These are phyloP conservation scores for Myxozyma monticola DNA, from an alignment of 805 yeast genomes.

Conservation along the genomic window DNA sequence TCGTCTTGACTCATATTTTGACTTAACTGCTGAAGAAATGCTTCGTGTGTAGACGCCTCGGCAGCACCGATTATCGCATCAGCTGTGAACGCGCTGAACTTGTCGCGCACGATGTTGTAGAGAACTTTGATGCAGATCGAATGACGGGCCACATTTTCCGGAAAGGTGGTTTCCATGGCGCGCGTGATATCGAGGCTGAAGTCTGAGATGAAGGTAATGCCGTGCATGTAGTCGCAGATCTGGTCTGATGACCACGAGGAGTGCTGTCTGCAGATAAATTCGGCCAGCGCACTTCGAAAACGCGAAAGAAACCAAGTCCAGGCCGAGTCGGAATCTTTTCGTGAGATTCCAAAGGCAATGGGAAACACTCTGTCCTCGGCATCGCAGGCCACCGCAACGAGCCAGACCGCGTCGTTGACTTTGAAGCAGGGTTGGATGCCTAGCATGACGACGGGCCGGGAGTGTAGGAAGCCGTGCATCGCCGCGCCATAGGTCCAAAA, in stretches of 20 bases:
- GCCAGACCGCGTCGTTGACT: slow-evolving; percentile 3
- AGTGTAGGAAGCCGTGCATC: slow-evolving; percentile 7
- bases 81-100: slow-evolving; percentile 3
- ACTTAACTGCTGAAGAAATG: slow-evolving; percentile 5
- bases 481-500: slow-evolving; percentile 19
- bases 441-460: slow-evolving; percentile 14
- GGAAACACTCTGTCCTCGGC: slow-evolving; percentile 17
- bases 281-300: slow-evolving; percentile 7
- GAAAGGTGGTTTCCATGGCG: slow-evolving; percentile 13
- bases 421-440: slow-evolving; percentile 10
- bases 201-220: slow-evolving; percentile 16
- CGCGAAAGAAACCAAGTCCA: slow-evolving; percentile 20
- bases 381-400: slow-evolving; percentile 15
- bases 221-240: slow-evolving; percentile 10
- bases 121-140: slow-evolving; percentile 15
- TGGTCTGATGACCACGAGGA: slow-evolving; percentile 5
- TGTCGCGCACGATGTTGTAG: slow-evolving; percentile 3
- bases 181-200: neutral
- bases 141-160: slow-evolving; percentile 8
- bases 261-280: neutral
- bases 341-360: slow-evolving; percentile 12
- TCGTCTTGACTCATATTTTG: slow-evolving; percentile 1
- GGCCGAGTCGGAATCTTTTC: neutral
- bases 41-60: slow-evolving; percentile 5
- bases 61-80: slow-evolving; percentile 15